Percentiles rank a stretch among this genome's conserved stretches.
These are phyloP conservation scores for Cryphonectria radicalis DNA, from an alignment of 2,329 filamentous ascomycete species.

Conservation along the genomic window DNA sequence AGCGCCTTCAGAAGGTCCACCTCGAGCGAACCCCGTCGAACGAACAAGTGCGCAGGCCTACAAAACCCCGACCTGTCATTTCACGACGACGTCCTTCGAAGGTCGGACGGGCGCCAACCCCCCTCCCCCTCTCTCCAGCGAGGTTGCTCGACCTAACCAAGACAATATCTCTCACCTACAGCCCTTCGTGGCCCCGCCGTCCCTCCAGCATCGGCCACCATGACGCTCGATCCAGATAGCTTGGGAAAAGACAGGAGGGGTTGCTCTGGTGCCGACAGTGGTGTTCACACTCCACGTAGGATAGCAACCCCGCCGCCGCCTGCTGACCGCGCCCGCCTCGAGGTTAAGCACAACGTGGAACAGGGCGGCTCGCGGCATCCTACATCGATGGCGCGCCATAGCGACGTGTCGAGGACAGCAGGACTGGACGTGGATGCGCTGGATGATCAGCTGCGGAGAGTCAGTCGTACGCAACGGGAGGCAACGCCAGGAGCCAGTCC, in stretches of 20 bases:
- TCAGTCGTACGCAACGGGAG: constrained; percentile 56
- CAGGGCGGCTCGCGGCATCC: constrained; percentile 39
- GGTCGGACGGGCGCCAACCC: neutral
- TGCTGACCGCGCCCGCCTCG: constrained; percentile 48
- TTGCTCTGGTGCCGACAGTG: constrained; percentile 28
- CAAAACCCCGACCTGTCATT: neutral
- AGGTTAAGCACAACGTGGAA: constrained; percentile 47
- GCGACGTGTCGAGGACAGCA: constrained; percentile 43
- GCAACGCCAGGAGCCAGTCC: constrained; percentile 59
- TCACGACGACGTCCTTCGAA: neutral
- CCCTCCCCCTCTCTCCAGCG: neutral
- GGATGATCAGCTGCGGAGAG: constrained; percentile 55
- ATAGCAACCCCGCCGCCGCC: constrained; percentile 38
- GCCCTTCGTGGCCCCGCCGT: constrained; percentile 6
- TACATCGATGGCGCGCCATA: constrained; percentile 42
- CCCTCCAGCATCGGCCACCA: constrained; percentile 1
- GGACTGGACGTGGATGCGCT: constrained; percentile 54
- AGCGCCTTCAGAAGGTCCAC: neutral
- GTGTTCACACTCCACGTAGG: constrained; percentile 31
- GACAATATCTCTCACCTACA: neutral
- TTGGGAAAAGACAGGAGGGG: constrained; percentile 21
- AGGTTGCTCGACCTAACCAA: constrained; percentile 11
- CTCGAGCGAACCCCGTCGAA: neutral
- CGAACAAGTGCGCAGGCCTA: neutral
- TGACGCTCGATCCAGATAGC: constrained; percentile 26